Percentiles rank a stretch among this genome's conserved stretches.
These are phyloP conservation scores for Blastomyces gilchristii DNA, from an alignment of 2,329 filamentous ascomycete genomes.

Conservation along the genomic window DNA sequence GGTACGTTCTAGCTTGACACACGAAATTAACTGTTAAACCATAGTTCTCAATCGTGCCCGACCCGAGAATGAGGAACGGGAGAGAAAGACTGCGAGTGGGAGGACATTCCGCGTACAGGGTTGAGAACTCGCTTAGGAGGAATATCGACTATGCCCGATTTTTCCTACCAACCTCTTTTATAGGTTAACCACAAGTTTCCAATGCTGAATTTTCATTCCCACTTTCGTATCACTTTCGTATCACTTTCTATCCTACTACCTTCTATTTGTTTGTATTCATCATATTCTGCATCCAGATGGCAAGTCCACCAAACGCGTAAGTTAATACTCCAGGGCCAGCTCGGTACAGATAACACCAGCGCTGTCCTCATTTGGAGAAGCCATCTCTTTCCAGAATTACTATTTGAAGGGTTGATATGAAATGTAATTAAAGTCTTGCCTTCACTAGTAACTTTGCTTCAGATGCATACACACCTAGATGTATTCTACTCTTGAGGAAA, in stretches of 20 bases:
- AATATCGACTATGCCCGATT: not conserved
- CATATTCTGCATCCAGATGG: not conserved
- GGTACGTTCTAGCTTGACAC: not conserved
- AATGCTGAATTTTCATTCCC: not conserved
- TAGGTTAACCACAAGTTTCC: not conserved
- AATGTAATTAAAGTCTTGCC: not conserved
- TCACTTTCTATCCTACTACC: not conserved
- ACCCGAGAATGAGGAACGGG: constrained; percentile 92
- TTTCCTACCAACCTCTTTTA: not conserved
- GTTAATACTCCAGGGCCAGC: not conserved
- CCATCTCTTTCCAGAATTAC: not conserved
- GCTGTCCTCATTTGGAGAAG: not conserved
- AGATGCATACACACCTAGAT: not conserved
- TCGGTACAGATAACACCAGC: not conserved
- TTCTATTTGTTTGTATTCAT: not conserved
- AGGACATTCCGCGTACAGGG: constrained; percentile 69
- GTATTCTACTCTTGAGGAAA: not conserved
- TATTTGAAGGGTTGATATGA: not conserved
- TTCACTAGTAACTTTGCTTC: not conserved
- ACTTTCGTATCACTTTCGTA: not conserved
- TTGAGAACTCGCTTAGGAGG: constrained; percentile 16
- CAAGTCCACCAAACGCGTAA: not conserved
- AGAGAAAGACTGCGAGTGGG: constrained; percentile 94
- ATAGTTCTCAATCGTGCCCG: constrained; percentile 88
- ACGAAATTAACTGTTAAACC: constrained; percentile 26